Percentiles rank a stretch among this genome's conserved stretches.
phyloP scores from a whole-genome alignment of 73 alveolate genomes.

The Durusdinium trenchii region DNA sequence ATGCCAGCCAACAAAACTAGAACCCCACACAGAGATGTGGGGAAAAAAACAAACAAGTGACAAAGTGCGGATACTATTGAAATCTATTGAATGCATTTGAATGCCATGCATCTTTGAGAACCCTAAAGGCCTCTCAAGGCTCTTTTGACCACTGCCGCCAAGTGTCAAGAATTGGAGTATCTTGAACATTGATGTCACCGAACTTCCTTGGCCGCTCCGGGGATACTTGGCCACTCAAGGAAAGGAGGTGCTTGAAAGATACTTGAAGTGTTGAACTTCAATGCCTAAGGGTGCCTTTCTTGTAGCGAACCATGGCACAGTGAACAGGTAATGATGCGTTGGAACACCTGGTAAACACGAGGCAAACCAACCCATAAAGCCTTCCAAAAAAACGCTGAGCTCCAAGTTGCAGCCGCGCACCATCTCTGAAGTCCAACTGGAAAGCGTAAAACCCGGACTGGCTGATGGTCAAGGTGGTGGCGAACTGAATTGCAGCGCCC shows the following conservation, averaged over 20 bases:
- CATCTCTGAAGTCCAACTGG: conserved; percentile 79
- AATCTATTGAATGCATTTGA: not conserved
- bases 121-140: not conserved
- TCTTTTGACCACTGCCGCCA: not conserved
- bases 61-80: not conserved
- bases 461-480: conserved; percentile 63
- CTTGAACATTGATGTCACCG: conserved; percentile 50
- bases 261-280: not conserved
- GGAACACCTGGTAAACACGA: not conserved
- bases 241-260: too few relatives aligned
- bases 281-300: not conserved
- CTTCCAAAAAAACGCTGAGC: not conserved
- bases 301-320: not conserved
- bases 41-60: too few relatives aligned
- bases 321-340: not conserved
- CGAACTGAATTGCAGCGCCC: conserved; percentile 58
- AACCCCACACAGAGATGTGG: too few relatives aligned
- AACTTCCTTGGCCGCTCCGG: conserved; percentile 9
- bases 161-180: conserved; percentile 34
- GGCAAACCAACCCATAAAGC: not conserved
- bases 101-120: not conserved
- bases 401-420: conserved; percentile 59
- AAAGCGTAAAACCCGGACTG: conserved; percentile 58
- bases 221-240: not conserved
- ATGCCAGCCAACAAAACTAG: too few relatives aligned